Evolutionary conservation across 2,329 filamentous ascomycete genomes (phyloP).

Genomic region (Cercospora zeae-maydis): DNA sequence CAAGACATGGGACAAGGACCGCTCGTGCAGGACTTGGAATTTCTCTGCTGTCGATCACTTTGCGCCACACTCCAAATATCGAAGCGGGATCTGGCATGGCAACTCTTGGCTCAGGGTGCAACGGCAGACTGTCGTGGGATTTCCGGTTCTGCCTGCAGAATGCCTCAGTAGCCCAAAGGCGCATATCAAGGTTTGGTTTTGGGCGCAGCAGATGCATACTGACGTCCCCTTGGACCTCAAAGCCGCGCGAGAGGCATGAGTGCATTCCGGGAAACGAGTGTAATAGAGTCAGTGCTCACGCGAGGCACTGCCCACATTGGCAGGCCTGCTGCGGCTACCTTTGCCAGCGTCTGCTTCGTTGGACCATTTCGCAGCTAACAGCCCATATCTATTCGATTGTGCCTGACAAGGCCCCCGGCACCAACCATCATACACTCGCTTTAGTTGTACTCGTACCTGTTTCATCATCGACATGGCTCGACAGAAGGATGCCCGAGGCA

Average conservation of each 20-base stretch:
- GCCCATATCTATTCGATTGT: not conserved
- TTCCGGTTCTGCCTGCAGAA: not conserved
- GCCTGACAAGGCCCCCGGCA: not conserved
- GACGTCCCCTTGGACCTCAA: conserved; percentile 13
- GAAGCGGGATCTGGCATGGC: not conserved
- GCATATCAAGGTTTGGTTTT: not conserved
- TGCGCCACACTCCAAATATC: conserved; percentile 11
- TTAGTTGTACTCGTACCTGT: conserved; percentile 7
- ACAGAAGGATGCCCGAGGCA: not conserved
- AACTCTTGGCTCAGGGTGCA: conserved; percentile 1
- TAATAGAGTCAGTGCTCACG: not conserved
- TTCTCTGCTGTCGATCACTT: conserved; percentile 1
- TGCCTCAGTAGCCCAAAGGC: not conserved
- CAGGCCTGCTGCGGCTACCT: conserved; percentile 1
- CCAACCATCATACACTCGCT: not conserved
- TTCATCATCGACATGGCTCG: conserved; percentile 2
- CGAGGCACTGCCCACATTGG: conserved; percentile 15
- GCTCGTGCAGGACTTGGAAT: conserved; percentile 10
- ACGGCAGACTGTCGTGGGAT: not conserved
- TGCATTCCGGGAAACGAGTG: not conserved
- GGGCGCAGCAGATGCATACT: conserved; percentile 12
- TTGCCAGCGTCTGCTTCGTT: not conserved
- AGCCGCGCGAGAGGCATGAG: not conserved
- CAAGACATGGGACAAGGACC: conserved; percentile 14
- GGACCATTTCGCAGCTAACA: not conserved